Percentiles rank a stretch among this genome's conserved stretches.
Conservation (phyloP, 805 yeast genomes). For the Metschnikowia bowlesiae region DNA sequence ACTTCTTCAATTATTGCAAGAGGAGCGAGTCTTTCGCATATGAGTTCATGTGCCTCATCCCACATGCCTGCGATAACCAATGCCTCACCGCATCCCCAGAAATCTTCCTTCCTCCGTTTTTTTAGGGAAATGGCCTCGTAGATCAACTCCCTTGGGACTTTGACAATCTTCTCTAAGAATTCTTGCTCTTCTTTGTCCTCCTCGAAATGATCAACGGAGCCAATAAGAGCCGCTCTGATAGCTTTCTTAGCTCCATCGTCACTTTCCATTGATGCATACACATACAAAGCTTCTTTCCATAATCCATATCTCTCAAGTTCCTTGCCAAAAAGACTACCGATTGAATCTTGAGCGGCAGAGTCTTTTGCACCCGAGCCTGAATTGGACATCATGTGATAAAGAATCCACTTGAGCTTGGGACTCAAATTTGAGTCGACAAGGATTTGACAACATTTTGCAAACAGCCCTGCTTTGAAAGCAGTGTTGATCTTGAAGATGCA, state of each 20-base stretch:
- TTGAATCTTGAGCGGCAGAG: constrained; percentile 19
- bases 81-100: constrained; percentile 55
- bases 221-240: constrained; percentile 35
- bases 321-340: constrained; percentile 41
- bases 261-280: constrained; percentile 52
- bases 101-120: constrained; percentile 47
- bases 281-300: constrained; percentile 59
- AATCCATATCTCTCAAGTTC: constrained; percentile 43
- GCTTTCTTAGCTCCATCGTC: constrained; percentile 41
- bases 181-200: constrained; percentile 25
- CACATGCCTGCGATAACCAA: constrained; percentile 57
- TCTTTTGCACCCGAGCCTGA: constrained; percentile 7
- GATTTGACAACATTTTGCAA: constrained; percentile 6
- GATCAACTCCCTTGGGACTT: constrained; percentile 46
- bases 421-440: constrained; percentile 22
- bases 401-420: constrained; percentile 48
- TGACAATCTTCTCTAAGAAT: constrained; percentile 34
- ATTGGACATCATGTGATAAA: constrained; percentile 39
- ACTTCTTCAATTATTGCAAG: constrained; percentile 52
- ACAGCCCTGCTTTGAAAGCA: constrained; percentile 4
- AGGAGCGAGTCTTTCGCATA: constrained; percentile 68
- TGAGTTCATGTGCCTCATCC: constrained; percentile 58
- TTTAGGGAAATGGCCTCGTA: constrained; percentile 58
- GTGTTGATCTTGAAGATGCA: constrained; percentile 19
- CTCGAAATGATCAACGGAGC: constrained; percentile 27